Evolutionary conservation across 345 rosid genomes (phyloP), one percentile per base, ranked within the genome.

Genomic region (Eucalyptus pauciflora): DNA sequence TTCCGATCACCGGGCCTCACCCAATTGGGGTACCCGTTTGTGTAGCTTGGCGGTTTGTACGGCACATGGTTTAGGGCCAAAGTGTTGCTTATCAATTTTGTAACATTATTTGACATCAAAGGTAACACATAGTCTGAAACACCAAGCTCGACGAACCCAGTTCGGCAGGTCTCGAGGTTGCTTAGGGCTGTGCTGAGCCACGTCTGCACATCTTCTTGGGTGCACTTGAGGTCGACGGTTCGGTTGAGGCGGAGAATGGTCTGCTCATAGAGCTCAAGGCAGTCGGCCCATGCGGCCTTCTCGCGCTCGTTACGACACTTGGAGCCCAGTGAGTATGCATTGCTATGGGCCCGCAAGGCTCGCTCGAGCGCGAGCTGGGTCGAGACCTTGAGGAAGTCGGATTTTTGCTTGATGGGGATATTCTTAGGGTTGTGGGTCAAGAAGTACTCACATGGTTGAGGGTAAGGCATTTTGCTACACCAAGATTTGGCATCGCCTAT

Each of bases 161-260:
- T 81, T 43, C 91, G 90, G 88, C 99, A 96, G 0, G 99, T 98
- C 87, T 95, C 98, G 13, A 98, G 93, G 90, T 95, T 95, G 85
- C 98, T 98, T n/a, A 98, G 92, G 56, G 99, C 98, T 3, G 97
- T 89, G 91, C 99, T 97, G 86, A 98, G 97, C 99, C 99, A 98
- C 37, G 99, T 96, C 85, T 97, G 98, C 1, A 93, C 86, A 51
- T 97, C 99, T 60, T 90, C 91, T 71, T 93, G 91, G 86, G 95
- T 93, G 93, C 97, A 93, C 48, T 91, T 95, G 43, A 94, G 89
- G 85, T 90, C 92, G 4, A 93, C 60, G 5, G 99, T 95, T 86
- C 91, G 88, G 92, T 96, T 97, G 88, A 98, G 93, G 18, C 94
- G 93, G 27, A 62, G 90, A 33, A 97, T 93, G 52, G 94, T 93